Base-by-base conservation (phyloP, 805 yeast species). In the Saccharomyces kudriavzevii region DNA sequence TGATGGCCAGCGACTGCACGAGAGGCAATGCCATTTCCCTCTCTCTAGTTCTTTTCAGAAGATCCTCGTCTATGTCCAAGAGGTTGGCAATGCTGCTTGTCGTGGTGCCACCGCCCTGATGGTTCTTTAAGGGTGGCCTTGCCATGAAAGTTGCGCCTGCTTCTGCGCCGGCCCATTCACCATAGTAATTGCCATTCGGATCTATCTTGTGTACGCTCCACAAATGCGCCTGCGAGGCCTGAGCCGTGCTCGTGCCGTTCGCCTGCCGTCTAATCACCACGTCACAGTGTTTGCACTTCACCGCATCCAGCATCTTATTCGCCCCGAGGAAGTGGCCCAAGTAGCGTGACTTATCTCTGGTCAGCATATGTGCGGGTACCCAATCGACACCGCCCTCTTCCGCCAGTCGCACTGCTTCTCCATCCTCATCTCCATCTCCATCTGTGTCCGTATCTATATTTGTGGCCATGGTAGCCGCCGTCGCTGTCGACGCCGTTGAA, bases 271-370 rank as follows among this genome's bases (percentile, higher is more conserved):
- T 49, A 11, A 54, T 14, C 8, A 60, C 47, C 14, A 26, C 46
- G 3, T 55, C 55, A 50, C 61, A 60, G 49, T 57, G 58, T 51
- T 56, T 60, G 48, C 62, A 60, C 50, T 52, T 57, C n/a, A 56
- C 54, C 3, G 46, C 29, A 3, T 40, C 29, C 5, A 51, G 35
- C 20, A 17, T 14, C 22, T 40, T 30, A 26, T 48, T 46, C 1
- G 46, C 13, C 1, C 54, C 56, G n/a, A 58, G 40, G 47, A 46
- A 60, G 47, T 58, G 63, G 11, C 61, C 49, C 60, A 59, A 57
- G 20, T 40, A 50, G 11, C 48, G 35, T 14, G 55, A 45, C 30
- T 45, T 56, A 26, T 43, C 49, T 28, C 54, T 59, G 6, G 26
- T 48, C 14, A 58, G 14, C 9, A 51, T 31, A 49, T 57, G 57